Evolutionary conservation across 1,284 basidiomycete species (phyloP).

Genomic region (Ceratobasidium sp.): DNA sequence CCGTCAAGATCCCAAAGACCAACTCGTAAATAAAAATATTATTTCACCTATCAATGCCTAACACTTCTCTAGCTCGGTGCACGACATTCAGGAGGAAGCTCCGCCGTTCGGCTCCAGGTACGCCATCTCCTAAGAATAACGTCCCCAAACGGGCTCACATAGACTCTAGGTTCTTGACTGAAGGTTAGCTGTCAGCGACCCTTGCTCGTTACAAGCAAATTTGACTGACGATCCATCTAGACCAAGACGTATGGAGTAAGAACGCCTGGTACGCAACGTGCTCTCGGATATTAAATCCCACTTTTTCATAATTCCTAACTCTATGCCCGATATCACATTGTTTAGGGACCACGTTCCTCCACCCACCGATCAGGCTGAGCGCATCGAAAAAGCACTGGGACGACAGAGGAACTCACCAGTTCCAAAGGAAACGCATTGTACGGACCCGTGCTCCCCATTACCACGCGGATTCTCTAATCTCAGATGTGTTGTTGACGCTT

Average conservation of each 20-base stretch:
- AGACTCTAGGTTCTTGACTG: constrained; percentile 8
- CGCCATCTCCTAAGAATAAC: constrained; percentile 26
- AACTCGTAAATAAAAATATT: constrained; percentile 3
- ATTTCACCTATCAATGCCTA: background rate
- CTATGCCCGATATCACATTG: constrained; percentile 63
- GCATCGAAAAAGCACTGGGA: constrained; percentile 70
- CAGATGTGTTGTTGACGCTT: background rate
- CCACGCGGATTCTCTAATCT: background rate
- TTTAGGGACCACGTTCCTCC: constrained; percentile 87
- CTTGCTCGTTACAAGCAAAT: background rate
- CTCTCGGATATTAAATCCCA: constrained; percentile 12
- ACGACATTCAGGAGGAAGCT: constrained; percentile 58
- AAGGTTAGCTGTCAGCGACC: background rate
- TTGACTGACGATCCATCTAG: background rate
- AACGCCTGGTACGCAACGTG: constrained; percentile 37
- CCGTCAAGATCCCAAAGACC: constrained; percentile 24
- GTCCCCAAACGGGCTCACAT: background rate
- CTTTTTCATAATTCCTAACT: constrained; percentile 7
- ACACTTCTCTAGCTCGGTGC: constrained; percentile 55
- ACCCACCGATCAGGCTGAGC: constrained; percentile 75
- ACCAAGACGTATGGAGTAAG: constrained; percentile 41
- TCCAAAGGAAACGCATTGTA: constrained; percentile 62
- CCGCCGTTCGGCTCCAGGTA: constrained; percentile 76
- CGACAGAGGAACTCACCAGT: constrained; percentile 75
- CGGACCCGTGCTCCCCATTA: constrained; percentile 28